Evolutionary conservation across 176 grass and related monocot species (phyloP), one percentile per base, ranked within the genome.

Genomic region (Oryza glaberrima): DNA sequence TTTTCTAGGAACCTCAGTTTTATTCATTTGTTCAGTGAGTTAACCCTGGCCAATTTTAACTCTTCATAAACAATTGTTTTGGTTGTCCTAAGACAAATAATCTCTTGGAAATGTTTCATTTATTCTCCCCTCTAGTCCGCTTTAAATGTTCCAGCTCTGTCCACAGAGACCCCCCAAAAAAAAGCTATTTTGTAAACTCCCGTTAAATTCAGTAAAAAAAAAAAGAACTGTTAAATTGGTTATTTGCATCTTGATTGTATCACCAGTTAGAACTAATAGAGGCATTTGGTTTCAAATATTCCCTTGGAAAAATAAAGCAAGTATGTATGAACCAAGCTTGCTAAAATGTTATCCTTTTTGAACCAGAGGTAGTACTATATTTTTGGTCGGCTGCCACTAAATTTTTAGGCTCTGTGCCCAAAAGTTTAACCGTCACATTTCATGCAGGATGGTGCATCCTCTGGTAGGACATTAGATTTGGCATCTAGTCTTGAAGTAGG

Each of bases 401-500:
- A 9, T 28, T 73, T 77, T 48, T 66, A 35, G 17, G 40, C 35
- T 75, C 41, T 75, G 7, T 11, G 1, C 10, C n/a, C 47, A 66
- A 69, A 7, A 22, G 79, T 80, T 69, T 87, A 64, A 91, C 89
- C 17, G 54, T 30, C 32, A 26, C 52, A 76, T 79, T 38, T 67
- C 64, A 51, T 84, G 72, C 86, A 98, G 96, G 88, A 95, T 61
- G 86, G 60, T 46, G 76, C 90, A 60, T 52, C 87, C 73, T 92
- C 91, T 77, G 89, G 83, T 20, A 85, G 96, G 32, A 98, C 95
- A 69, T 82, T 98, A 67, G 96, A 98, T 86, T 81, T 98, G 75
- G 93, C 96, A 19, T 98, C 96, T 68, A 95, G 87, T 46, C 89
- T 95, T 77, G 96, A 95, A 89, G 96, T 92, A 36, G 89, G 96